phyloP scores from a whole-genome alignment of 2,329 filamentous ascomycete species.

The Didymella glomerata region DNA sequence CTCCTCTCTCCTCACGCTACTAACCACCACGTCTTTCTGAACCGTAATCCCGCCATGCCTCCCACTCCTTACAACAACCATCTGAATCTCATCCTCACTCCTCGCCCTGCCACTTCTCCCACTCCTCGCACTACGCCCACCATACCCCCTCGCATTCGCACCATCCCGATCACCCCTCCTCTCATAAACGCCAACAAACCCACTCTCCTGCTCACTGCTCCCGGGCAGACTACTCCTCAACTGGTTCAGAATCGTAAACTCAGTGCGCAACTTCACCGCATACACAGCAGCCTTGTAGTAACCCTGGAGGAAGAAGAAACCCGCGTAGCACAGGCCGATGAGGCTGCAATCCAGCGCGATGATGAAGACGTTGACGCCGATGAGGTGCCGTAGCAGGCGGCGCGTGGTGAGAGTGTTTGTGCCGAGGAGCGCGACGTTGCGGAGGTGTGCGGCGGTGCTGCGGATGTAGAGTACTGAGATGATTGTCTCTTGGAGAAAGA shows the following conservation, averaged over 20 bases:
- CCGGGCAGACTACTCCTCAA: conserved; percentile 26
- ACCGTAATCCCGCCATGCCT: conserved; percentile 19
- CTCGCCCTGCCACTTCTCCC: background rate
- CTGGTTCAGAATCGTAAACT: conserved; percentile 61
- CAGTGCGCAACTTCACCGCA: conserved; percentile 59
- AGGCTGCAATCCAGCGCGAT: conserved; percentile 52
- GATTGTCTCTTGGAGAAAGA: conserved; percentile 51
- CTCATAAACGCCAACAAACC: conserved; percentile 22
- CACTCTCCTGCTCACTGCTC: conserved; percentile 18
- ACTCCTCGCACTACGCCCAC: no score
- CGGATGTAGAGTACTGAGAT: conserved; percentile 59
- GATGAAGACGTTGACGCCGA: conserved; percentile 52
- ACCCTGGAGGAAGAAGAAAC: conserved; percentile 51
- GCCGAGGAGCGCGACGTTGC: conserved; percentile 28
- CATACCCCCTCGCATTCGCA: no score
- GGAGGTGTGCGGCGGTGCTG: conserved; percentile 57
- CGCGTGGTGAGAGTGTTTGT: conserved; percentile 23
- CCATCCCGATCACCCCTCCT: conserved; percentile 29
- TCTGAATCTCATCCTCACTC: conserved; percentile 19
- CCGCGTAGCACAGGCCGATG: conserved; percentile 51
- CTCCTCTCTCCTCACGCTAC: conserved; percentile 3
- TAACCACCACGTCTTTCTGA: conserved; percentile 21
- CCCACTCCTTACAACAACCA: conserved; percentile 20
- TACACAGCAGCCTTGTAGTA: conserved; percentile 54
- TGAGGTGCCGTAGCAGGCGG: conserved; percentile 43